Evolutionary conservation across 306 rosid species (phyloP).

Genomic region (Ammopiptanthus mongolicus): DNA sequence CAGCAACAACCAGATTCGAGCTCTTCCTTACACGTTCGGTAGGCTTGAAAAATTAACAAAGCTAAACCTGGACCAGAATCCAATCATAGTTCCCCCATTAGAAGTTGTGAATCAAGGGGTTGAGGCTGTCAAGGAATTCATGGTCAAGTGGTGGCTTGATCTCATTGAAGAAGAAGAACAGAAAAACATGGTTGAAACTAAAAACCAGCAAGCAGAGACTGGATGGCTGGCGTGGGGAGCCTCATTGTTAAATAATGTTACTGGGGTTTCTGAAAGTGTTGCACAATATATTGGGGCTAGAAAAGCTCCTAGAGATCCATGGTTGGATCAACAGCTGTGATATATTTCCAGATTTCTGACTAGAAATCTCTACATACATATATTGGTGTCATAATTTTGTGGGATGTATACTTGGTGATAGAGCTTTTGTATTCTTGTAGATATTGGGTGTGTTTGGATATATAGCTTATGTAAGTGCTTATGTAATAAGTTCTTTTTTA

Average conservation of each 20-base stretch:
- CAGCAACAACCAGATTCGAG: constrained; percentile 51
- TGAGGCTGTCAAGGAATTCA: constrained; percentile 45
- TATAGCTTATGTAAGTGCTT: too few relatives aligned
- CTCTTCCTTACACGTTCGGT: constrained; percentile 39
- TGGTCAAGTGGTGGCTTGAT: constrained; percentile 38
- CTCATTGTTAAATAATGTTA: constrained; percentile 34
- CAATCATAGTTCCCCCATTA: constrained; percentile 31
- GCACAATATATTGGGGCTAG: constrained; percentile 31
- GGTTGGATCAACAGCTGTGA: constrained; percentile 38
- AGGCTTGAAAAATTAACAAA: constrained; percentile 40
- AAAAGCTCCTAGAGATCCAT: constrained; percentile 35
- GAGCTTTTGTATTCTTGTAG: neutral
- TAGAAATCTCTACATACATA: neutral
- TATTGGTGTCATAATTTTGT: neutral
- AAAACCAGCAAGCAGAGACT: constrained; percentile 27
- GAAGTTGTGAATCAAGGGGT: constrained; percentile 45
- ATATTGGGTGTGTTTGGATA: too few relatives aligned
- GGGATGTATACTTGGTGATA: neutral
- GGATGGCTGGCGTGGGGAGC: constrained; percentile 54
- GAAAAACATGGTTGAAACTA: constrained; percentile 29
- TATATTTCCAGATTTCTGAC: neutral
- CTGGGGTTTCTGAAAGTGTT: constrained; percentile 36
- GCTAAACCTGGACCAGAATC: constrained; percentile 52
- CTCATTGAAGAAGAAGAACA: constrained; percentile 27
- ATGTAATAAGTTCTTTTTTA: too few relatives aligned